Evolutionary conservation across 2,329 filamentous ascomycete genomes (phyloP), one percentile per base, ranked within the genome.

Genomic region (Ophiocordyceps sinensis): DNA sequence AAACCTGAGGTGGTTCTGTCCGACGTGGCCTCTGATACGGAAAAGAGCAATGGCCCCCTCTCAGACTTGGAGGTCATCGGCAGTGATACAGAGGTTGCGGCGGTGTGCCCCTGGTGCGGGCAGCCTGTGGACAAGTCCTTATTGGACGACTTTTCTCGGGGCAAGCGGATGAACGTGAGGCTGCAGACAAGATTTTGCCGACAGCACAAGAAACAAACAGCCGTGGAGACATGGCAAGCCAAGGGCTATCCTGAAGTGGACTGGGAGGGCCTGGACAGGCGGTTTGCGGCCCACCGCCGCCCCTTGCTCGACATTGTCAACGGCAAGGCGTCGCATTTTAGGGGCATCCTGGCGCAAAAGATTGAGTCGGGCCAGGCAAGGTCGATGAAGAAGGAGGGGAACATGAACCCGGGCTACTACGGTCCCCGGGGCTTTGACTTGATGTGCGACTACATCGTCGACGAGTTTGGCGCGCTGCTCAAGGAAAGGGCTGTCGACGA

Each of bases 361-460:
- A 64, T 83, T 36, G 67, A 69, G 42, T 59, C 64, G 2, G 79
- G 79, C 12, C 68, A 71, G 52, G 73, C 72, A 28, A 69, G 74
- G 40, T 80, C 72, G 23, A 63, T 83, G 42, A 64, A 75, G 40
- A 71, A 75, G 44, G 76, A 68, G 39, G 63, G 75, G 26, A 70
- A 66, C 42, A 67, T 81, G 28, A 78, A 73, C 3, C 82, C 83
- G 10, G 87, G 87, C 0, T 94, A 94, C 60, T 94, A 94, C 59
- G 87, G 87, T 2, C 73, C 79, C 3, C 73, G 79, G 17, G 87
- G 87, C 1, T 68, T 82, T 40, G 74, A 75, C 38, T 62, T 73
- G 40, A 85, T 94, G 71, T 82, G 77, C 36, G 79, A 85, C 51
- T 73, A 71, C 41, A 71, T 87, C 31, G 76, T 83, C 44, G 53